Base-by-base conservation (phyloP, 2,329 filamentous ascomycete species). In the Diaporthe aspalathi region DNA sequence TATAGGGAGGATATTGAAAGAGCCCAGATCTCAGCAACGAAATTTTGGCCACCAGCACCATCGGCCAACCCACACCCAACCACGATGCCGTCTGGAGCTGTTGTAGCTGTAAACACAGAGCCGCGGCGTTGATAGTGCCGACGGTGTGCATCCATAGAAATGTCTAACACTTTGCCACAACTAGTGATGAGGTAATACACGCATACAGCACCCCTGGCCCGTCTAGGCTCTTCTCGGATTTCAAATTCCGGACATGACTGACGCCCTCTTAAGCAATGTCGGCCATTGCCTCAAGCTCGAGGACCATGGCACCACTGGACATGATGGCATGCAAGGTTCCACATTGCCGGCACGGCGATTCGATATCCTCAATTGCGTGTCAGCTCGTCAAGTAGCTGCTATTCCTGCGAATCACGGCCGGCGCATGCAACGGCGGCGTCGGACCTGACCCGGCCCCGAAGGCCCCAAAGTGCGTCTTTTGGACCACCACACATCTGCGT, bases 201-300 rank as follows among this genome's bases (percentile, higher is more conserved):
- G 52, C 16, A 27, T 54, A 35, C n/a, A 2, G 17, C n/a, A 20
- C 16, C 27, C 27, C 24, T n/a, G 52, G 27, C 17, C 27, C 17
- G 24, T 5, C 2, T 8, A 29, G 50, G 17, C 50, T 53, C 14
- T 22, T 2, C 20, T 38, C 54, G 54, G 54, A 57, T 57, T 57
- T 57, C 35, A 40, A 57, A 57, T 57, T 57, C 54, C 54, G 54
- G n/a, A 22, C 29, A 6, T 32, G 7, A 24, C 53, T 27, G 52
- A 17, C 27, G 52, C 17, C 29, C 53, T 5, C 29, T 32, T 8
- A 32, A 5, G 5, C 5, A 5, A 32, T 32, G 16, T 56, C 20
- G 32, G 53, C 53, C 29, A 17, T 7, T 3, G 17, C 27, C 8
- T 7, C 52, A 27, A 54, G 52, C 27, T 54, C 27, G 52, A 24